Evolutionary conservation across 2,329 filamentous ascomycete species (phyloP).

Genomic region (Pseudogymnoascus sp.): DNA sequence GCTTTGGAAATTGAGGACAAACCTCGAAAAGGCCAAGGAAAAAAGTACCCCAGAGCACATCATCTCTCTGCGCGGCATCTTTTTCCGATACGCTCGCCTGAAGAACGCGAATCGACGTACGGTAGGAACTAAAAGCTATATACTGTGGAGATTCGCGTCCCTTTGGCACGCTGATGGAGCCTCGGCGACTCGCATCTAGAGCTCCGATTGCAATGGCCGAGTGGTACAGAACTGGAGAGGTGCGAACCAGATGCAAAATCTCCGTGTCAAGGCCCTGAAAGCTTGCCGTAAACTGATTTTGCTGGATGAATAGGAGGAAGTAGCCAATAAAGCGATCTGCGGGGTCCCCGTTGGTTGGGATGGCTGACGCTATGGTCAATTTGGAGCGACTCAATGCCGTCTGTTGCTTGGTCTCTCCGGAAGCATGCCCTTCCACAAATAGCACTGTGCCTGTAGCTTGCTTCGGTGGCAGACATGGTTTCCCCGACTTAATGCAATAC

Average conservation of each 20-base stretch:
- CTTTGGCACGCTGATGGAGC: not conserved
- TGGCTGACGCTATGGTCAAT: not conserved
- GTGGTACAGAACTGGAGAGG: constrained; percentile 16
- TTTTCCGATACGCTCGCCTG: constrained; percentile 10
- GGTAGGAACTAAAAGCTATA: constrained; percentile 16
- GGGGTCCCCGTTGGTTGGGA: not conserved
- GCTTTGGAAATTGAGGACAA: not conserved
- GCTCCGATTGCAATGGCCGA: constrained; percentile 16
- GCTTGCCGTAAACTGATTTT: constrained; percentile 16
- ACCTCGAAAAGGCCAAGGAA: constrained; percentile 21
- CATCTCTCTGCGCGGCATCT: constrained; percentile 11
- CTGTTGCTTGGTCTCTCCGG: not conserved
- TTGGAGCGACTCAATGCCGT: not conserved
- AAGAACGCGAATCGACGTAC: constrained; percentile 12
- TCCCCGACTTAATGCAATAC: constrained; percentile 17
- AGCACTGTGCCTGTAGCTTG: not conserved
- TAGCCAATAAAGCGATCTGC: constrained; percentile 8
- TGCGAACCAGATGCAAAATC: constrained; percentile 11
- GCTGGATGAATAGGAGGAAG: constrained; percentile 18
- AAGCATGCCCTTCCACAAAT: not conserved
- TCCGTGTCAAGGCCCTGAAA: constrained; percentile 13
- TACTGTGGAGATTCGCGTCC: constrained; percentile 8
- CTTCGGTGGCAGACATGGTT: constrained; percentile 14
- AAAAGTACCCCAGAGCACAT: constrained; percentile 19
- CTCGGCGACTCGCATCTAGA: constrained; percentile 14